Base-by-base conservation (phyloP, 148 eudicot species). In the Rhododendron molle region DNA sequence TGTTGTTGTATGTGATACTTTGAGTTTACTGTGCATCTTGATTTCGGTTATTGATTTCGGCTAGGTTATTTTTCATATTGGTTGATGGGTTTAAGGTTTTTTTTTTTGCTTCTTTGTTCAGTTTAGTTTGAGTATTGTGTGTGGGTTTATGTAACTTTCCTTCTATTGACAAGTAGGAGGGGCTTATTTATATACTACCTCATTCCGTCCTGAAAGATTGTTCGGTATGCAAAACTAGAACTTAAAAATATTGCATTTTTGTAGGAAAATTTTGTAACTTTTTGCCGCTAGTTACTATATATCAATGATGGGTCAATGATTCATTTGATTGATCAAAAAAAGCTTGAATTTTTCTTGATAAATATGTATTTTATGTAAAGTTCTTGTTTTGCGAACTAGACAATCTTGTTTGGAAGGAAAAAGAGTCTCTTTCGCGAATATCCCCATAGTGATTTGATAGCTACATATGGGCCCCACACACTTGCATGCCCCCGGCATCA, bases 1-100 rank as follows among this genome's bases (percentile, higher is more conserved):
- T 74, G 9, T 90, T 81, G 89, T 91, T 88, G 98, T 96, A 87
- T 85, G 92, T 67, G 15, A 3, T 67, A 11, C 32, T 67, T 67
- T 67, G 73, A 67, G 15, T 3, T 67, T 67, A 67, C 28, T 67
- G 73, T 67, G 32, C 16, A 67, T 67, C 32, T 26, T 26, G 34
- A 67, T 67, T 26, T 26, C 3, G 34, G 73, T 12, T 26, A 9
- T 62, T 62, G 71, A 62, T 62, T 62, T 62, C 30, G 56, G 56
- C 56, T 52, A 4, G 49, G 60, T 16, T 54, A 54, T 54, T 54
- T 58, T 4, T 58, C 20, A 21, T 58, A 58, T 21, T 21, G 16
- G 15, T 67, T 67, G 73, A 67, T 67, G 73, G 73, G 73, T 26
- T 67, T 67, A 67, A 26, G 21, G 60, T 18, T 13, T 16, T 16